Percentiles rank a stretch among this genome's conserved stretches.
phyloP scores from a whole-genome alignment of 192 early-diverging fungal genomes.

The Backusella westeae region DNA sequence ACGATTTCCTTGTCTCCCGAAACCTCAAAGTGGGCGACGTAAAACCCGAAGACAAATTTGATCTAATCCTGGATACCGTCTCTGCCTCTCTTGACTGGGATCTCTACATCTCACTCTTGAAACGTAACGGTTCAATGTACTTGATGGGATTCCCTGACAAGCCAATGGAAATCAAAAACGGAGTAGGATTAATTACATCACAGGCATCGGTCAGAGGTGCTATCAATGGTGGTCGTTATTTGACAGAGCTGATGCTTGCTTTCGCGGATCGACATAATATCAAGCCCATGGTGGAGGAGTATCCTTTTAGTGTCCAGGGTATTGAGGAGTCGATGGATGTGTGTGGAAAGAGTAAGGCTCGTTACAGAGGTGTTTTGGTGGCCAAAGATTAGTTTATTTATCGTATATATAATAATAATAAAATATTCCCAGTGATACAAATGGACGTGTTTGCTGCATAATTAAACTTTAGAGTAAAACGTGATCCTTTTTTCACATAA shows the following conservation, averaged over 20 bases:
- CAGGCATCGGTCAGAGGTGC: conserved; percentile 58
- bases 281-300: conserved; percentile 62
- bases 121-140: conserved; percentile 29
- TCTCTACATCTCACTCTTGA: conserved; percentile 34
- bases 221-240: conserved; percentile 58
- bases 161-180: conserved; percentile 35
- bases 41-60: conserved; percentile 30
- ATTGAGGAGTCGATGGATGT: conserved; percentile 57
- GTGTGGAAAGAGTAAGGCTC: conserved; percentile 52
- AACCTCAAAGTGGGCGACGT: conserved; percentile 18
- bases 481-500: too few species aligned
- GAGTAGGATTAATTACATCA: conserved; percentile 29
- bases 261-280: conserved; percentile 69
- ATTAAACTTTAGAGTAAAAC: too few species aligned
- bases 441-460: too few species aligned
- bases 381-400: conserved; percentile 19
- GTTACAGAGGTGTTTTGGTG: conserved; percentile 68
- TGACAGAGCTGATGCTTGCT: conserved; percentile 62
- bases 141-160: conserved; percentile 22
- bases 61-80: conserved; percentile 47
- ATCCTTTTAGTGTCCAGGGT: conserved; percentile 52
- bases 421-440: too few species aligned
- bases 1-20: conserved; percentile 45
- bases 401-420: too few species aligned
- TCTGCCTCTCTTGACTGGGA: conserved; percentile 37